These are phyloP conservation scores for Xylaria arbuscula DNA, from an alignment of 2,329 filamentous ascomycete genomes.

Conservation along the genomic window DNA sequence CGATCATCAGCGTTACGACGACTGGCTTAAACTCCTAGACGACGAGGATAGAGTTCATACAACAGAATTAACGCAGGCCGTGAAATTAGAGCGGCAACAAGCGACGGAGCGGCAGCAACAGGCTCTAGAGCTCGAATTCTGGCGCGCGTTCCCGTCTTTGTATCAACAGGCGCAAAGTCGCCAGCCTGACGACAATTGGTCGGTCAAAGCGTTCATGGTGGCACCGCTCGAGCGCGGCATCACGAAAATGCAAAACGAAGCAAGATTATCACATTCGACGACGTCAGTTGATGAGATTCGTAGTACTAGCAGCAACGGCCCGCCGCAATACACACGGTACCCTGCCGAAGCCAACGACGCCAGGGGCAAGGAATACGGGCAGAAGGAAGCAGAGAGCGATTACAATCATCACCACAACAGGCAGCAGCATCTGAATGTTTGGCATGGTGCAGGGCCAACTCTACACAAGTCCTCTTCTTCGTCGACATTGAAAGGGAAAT, in stretches of 20 bases:
- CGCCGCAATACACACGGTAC: constrained; percentile 30
- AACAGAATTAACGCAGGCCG: constrained; percentile 53
- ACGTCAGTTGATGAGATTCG: not conserved
- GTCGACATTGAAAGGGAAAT: constrained; percentile 28
- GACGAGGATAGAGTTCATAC: constrained; percentile 56
- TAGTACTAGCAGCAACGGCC: constrained; percentile 27
- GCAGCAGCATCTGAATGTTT: constrained; percentile 20
- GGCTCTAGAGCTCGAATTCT: constrained; percentile 62
- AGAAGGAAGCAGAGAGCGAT: constrained; percentile 18
- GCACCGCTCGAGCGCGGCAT: constrained; percentile 60
- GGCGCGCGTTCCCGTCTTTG: constrained; percentile 57
- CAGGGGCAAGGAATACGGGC: constrained; percentile 15
- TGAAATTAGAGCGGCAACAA: constrained; percentile 55
- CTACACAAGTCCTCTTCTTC: constrained; percentile 29
- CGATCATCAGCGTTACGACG: constrained; percentile 56
- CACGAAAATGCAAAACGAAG: constrained; percentile 56
- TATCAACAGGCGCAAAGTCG: constrained; percentile 57
- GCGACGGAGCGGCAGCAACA: constrained; percentile 59
- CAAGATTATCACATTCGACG: constrained; percentile 5
- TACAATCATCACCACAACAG: constrained; percentile 16
- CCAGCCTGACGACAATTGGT: constrained; percentile 53
- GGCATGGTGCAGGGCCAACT: constrained; percentile 10
- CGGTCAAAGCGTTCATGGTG: constrained; percentile 60
- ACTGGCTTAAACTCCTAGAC: constrained; percentile 59
- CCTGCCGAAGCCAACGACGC: constrained; percentile 13